Conservation (phyloP, 768 basidiomycete genomes). For the Cystobasidium tubakii region DNA sequence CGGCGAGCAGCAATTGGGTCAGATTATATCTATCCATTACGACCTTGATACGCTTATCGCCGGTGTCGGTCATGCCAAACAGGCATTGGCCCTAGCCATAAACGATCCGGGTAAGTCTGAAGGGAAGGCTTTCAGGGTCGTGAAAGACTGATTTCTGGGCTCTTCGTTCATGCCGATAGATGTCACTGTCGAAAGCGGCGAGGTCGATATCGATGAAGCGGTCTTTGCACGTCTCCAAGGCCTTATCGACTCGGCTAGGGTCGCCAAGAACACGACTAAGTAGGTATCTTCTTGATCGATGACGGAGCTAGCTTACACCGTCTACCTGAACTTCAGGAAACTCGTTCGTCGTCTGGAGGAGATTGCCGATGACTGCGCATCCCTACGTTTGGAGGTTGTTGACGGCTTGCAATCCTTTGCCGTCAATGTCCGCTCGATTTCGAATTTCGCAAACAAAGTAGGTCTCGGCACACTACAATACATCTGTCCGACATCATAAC, state of each 20-base stretch:
- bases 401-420: conserved; percentile 47
- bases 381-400: conserved; percentile 55
- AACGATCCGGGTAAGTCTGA: conserved; percentile 64
- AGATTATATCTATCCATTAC: conserved; percentile 71
- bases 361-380: conserved; percentile 63
- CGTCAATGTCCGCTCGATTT: conserved; percentile 66
- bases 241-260: conserved; percentile 73
- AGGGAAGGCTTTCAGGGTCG: neutral
- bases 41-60: conserved; percentile 93
- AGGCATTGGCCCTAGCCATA: conserved; percentile 65
- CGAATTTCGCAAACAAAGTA: conserved; percentile 64
- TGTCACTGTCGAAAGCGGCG: conserved; percentile 65
- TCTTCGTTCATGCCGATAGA: conserved; percentile 54
- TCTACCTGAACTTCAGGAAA: conserved; percentile 59
- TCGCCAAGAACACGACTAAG: conserved; percentile 65
- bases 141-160: too few species aligned
- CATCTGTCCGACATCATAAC: too few species aligned
- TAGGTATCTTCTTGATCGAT: neutral
- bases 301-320: neutral
- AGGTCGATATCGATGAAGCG: conserved; percentile 65
- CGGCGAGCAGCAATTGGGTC: conserved; percentile 80
- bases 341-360: conserved; percentile 79
- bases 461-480: too few species aligned
- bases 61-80: conserved; percentile 82
- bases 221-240: conserved; percentile 75